Evolutionary conservation across 139 green algal species (phyloP).

Genomic region (Trebouxia sp.): DNA sequence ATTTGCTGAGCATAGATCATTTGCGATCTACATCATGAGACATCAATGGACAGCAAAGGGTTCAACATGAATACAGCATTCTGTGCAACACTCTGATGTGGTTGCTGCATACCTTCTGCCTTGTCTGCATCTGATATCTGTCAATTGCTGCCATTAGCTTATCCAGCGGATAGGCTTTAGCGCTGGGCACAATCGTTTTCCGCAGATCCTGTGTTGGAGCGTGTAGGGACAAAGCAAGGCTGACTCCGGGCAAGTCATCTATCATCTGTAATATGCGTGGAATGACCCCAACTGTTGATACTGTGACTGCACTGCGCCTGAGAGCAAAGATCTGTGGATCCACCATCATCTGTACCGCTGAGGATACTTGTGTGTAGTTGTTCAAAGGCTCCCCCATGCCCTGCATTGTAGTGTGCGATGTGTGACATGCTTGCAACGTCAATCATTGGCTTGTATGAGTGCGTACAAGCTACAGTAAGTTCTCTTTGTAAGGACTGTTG

Average conservation of each 20-base stretch:
- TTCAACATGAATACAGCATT: too few relatives aligned
- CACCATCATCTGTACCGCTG: slow-evolving; percentile 74
- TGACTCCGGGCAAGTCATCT: slow-evolving; percentile 82
- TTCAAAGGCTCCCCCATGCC: slow-evolving; percentile 97
- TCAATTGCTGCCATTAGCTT: slow-evolving; percentile 83
- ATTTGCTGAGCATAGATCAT: too few relatives aligned
- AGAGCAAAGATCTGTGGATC: slow-evolving; percentile 76
- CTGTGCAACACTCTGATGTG: not conserved
- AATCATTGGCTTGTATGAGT: not conserved
- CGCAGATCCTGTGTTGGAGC: slow-evolving; percentile 88
- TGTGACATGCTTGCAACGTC: not conserved
- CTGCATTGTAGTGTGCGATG: slow-evolving; percentile 36
- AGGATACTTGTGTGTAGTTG: slow-evolving; percentile 89
- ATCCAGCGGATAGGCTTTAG: slow-evolving; percentile 81
- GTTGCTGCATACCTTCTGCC: slow-evolving; percentile 33
- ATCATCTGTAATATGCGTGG: slow-evolving; percentile 55
- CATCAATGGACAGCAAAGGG: too few relatives aligned
- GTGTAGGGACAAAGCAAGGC: slow-evolving; percentile 92
- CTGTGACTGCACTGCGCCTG: slow-evolving; percentile 73
- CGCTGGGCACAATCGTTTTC: slow-evolving; percentile 86
- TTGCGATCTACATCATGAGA: too few relatives aligned
- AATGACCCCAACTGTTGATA: slow-evolving; percentile 60
- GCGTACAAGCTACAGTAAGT: too few relatives aligned
- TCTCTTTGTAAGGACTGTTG: too few relatives aligned
- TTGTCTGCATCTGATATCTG: slow-evolving; percentile 61